Conservation (phyloP, 2,329 filamentous ascomycete genomes). For the Aureobasidium subglaciale region DNA sequence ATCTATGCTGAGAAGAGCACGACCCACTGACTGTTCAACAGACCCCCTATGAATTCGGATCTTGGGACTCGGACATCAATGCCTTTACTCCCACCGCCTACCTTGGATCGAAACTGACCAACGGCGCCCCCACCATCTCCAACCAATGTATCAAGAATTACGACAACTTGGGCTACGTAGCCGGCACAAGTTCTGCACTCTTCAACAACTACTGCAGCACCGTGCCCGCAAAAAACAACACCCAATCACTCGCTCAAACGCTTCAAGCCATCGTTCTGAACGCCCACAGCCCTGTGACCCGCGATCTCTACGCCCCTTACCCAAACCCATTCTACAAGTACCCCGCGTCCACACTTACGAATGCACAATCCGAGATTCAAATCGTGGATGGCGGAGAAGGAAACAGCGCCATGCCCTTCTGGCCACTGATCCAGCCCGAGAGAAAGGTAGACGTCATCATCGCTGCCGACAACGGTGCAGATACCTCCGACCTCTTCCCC, state of each 20-base stretch:
- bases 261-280: conserved; percentile 28
- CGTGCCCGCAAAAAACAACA: conserved; percentile 21
- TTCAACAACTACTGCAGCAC: conserved; percentile 32
- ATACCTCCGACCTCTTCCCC: conserved; percentile 52
- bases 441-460: conserved; percentile 56
- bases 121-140: conserved; percentile 35
- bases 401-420: conserved; percentile 47
- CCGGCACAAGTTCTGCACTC: conserved; percentile 39
- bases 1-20: not conserved
- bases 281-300: conserved; percentile 23
- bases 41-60: conserved; percentile 59
- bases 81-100: conserved; percentile 56
- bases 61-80: conserved; percentile 52
- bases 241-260: conserved; percentile 19
- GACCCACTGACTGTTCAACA: conserved; percentile 31
- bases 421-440: conserved; percentile 44
- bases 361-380: conserved; percentile 33
- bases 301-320: conserved; percentile 45
- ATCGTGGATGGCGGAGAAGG: conserved; percentile 47
- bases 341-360: conserved; percentile 34
- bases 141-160: conserved; percentile 43
- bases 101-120: conserved; percentile 52
- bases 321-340: conserved; percentile 56
- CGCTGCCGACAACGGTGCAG: conserved; percentile 58
- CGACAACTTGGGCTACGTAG: conserved; percentile 43